Evolutionary conservation across 768 basidiomycete genomes (phyloP).

Genomic region (Phylloporus arenicola): DNA sequence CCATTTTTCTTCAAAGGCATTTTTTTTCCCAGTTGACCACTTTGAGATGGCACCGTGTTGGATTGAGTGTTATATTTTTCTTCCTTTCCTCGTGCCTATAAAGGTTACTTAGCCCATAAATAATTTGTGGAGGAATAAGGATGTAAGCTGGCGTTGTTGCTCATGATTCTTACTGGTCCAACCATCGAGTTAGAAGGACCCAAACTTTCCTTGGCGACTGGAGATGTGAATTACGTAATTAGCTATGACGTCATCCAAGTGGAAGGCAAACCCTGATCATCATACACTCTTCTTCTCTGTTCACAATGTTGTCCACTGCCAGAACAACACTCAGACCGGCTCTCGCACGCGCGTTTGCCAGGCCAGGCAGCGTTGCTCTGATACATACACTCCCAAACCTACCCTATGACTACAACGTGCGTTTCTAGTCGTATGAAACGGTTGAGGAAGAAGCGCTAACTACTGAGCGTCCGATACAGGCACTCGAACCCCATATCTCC

Average conservation of each 20-base stretch:
- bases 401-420: slow-evolving; percentile 75
- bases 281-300: background rate
- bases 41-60: background rate
- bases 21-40: background rate
- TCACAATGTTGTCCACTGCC: slow-evolving; percentile 45
- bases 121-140: background rate
- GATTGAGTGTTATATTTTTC: slow-evolving; percentile 1
- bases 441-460: background rate
- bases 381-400: slow-evolving; percentile 74
- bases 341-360: slow-evolving; percentile 42
- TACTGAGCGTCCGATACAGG: slow-evolving; percentile 34
- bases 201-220: too few species aligned
- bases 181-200: too few species aligned
- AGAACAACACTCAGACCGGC: slow-evolving; percentile 41
- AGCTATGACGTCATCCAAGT: slow-evolving; percentile 9
- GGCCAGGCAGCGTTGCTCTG: slow-evolving; percentile 37
- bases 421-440: slow-evolving; percentile 15
- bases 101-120: slow-evolving; percentile 3
- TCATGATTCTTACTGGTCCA: background rate
- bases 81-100: background rate
- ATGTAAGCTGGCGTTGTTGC: background rate
- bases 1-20: background rate
- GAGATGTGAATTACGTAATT: background rate
- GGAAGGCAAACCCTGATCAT: background rate
- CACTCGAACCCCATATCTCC: slow-evolving; percentile 89